A percentile compares a stretch with the other conserved stretches of the same genome.
These are phyloP conservation scores for Medicago arabica DNA, from an alignment of 306 rosid species.

Conservation along the genomic window DNA sequence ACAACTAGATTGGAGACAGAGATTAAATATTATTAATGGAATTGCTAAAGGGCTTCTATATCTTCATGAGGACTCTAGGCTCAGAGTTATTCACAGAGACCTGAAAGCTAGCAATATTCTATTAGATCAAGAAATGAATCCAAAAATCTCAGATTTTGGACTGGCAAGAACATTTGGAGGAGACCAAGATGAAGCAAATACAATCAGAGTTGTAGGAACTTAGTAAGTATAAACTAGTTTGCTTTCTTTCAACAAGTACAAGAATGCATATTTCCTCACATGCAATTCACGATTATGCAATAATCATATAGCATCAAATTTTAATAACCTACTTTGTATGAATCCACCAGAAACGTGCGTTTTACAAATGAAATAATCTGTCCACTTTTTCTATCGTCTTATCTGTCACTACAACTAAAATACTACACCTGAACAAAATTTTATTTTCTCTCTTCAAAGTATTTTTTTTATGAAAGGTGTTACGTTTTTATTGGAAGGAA, in stretches of 20 bases:
- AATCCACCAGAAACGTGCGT: not conserved
- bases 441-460: not conserved
- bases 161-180: constrained; percentile 56
- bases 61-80: constrained; percentile 65
- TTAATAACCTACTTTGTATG: not conserved
- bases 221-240: constrained; percentile 49
- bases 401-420: not conserved
- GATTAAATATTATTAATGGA: constrained; percentile 53
- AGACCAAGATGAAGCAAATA: constrained; percentile 52
- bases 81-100: constrained; percentile 63
- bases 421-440: not conserved
- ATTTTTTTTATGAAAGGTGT: not conserved
- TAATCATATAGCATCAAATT: constrained; percentile 14
- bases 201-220: constrained; percentile 64
- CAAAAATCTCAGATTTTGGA: constrained; percentile 69
- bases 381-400: not conserved
- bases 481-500: not conserved
- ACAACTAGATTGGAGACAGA: constrained; percentile 48
- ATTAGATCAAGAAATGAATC: constrained; percentile 53
- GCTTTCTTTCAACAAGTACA: constrained; percentile 12
- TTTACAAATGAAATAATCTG: not conserved
- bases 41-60: constrained; percentile 63
- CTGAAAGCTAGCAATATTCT: constrained; percentile 64
- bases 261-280: constrained; percentile 16
- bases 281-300: not conserved